Percentiles rank a stretch among this genome's conserved stretches.
Conservation (phyloP, 1,139 yeast genomes). For the Oligophagozyma castellii region DNA sequence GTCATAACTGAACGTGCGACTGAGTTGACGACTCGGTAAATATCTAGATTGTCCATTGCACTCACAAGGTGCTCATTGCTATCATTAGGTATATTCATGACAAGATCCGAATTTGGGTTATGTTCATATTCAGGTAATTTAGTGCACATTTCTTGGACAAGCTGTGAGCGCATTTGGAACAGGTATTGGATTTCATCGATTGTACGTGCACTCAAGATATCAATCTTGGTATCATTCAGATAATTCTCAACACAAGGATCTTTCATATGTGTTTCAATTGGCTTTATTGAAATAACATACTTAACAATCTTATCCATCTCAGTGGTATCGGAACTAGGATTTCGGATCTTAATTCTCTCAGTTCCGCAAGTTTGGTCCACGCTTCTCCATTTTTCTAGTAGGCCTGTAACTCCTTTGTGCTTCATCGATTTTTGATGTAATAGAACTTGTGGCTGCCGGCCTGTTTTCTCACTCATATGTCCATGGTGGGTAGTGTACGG, state of each 20-base stretch:
- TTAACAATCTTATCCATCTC: slow-evolving; percentile 26
- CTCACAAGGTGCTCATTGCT: slow-evolving; percentile 5
- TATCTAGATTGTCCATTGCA: slow-evolving; percentile 24
- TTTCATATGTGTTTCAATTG: slow-evolving; percentile 22
- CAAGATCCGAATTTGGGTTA: not conserved
- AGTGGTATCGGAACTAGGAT: slow-evolving; percentile 5
- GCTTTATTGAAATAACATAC: slow-evolving; percentile 29
- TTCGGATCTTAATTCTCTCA: slow-evolving; percentile 13
- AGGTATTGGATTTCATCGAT: slow-evolving; percentile 51
- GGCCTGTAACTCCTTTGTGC: slow-evolving; percentile 16
- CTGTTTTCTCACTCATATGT: slow-evolving; percentile 1
- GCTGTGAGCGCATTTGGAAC: slow-evolving; percentile 25
- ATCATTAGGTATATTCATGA: slow-evolving; percentile 1
- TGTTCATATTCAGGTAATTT: slow-evolving; percentile 2
- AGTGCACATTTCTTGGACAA: slow-evolving; percentile 17
- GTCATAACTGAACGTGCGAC: slow-evolving; percentile 24
- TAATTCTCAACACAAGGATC: slow-evolving; percentile 20
- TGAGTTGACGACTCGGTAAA: slow-evolving; percentile 23
- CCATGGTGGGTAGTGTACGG: slow-evolving; percentile 5
- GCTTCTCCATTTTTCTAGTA: slow-evolving; percentile 22
- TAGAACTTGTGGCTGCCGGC: not conserved
- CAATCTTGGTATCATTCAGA: slow-evolving; percentile 20
- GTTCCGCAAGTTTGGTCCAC: too few species aligned
- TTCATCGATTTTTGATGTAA: not conserved
- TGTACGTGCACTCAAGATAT: slow-evolving; percentile 65